Base-by-base conservation (phyloP, 2,329 filamentous ascomycete species). In the Aspergillus hiratsukae region DNA sequence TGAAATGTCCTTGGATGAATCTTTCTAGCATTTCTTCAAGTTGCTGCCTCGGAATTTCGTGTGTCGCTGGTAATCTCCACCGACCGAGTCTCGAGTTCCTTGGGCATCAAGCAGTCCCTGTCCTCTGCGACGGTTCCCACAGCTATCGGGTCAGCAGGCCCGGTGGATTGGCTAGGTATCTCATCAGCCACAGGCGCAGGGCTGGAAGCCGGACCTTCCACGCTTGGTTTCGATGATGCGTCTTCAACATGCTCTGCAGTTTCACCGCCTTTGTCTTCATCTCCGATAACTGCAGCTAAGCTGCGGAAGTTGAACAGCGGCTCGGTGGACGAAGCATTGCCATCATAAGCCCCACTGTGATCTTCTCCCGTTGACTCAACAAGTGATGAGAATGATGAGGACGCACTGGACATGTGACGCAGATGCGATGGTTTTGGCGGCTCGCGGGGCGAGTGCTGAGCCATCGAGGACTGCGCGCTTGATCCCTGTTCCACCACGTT, bases 241-340 rank as follows among this genome's bases (percentile, higher is more conserved):
- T 76, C 61, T 59, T 77, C 76, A 37, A 74, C 68, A 59, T 76
- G 73, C 50, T 74, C 72, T 4, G 64, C 54, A 40, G 66, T 65
- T 53, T 66, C 68, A 6, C 72, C 71, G 8, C 68, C 69, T 55
- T 81, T 79, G 45, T 86, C 83, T 51, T 86, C 81, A 41, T 82
- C 85, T 0, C 87, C 89, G 29, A 97, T 89, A 71, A 95, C 90
- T 59, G 90, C 89, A 1, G 90, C 89, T 23, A 97, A 77, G 64
- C 91, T 96, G 55, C 86, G 82, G 69, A 97, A 97, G 72, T 96
- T 97, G 74, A 96, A 94, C 83, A 96, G 85, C 3, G 91, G 85
- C 69, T 97, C 92, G 0, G 81, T 76, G 48, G 81, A 80, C 4
- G 78, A 66, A 54, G 78, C 81, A 5, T 74, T 75, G 61, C 75